These are phyloP conservation scores for Geotrichum aggregatum DNA, from an alignment of 1,139 yeast species.

Conservation along the genomic window DNA sequence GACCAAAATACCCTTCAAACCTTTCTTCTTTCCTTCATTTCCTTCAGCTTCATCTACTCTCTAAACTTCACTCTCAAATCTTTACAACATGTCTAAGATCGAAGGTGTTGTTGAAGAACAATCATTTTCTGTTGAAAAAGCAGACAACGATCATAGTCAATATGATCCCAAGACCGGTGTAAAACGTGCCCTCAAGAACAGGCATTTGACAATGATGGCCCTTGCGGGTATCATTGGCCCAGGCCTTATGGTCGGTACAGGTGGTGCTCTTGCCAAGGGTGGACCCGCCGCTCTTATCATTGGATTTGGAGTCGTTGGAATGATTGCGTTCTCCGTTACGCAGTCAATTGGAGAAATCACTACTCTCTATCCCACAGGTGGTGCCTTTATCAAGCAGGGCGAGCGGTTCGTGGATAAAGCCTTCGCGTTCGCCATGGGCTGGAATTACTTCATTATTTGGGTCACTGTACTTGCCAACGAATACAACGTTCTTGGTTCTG, in stretches of 20 bases:
- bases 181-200: conserved; percentile 48
- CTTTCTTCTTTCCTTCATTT: neutral
- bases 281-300: conserved; percentile 62
- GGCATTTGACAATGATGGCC: conserved; percentile 57
- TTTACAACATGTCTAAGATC: neutral
- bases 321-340: conserved; percentile 57
- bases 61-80: no score
- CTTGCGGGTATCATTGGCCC: conserved; percentile 68
- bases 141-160: conserved; percentile 10
- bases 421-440: conserved; percentile 58
- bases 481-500: conserved; percentile 52
- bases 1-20: no score
- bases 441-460: conserved; percentile 62
- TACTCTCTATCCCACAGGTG: conserved; percentile 57
- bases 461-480: conserved; percentile 58
- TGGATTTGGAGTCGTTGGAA: conserved; percentile 57
- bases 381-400: conserved; percentile 59
- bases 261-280: conserved; percentile 54
- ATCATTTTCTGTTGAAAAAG: conserved; percentile 5
- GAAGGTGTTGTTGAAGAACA: neutral
- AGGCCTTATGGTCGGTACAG: conserved; percentile 63
- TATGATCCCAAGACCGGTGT: conserved; percentile 42
- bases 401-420: conserved; percentile 56
- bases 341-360: conserved; percentile 63
- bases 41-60: neutral